Evolutionary conservation across 2,329 filamentous ascomycete species (phyloP).

Genomic region (Allantophomopsis lycopodina): DNA sequence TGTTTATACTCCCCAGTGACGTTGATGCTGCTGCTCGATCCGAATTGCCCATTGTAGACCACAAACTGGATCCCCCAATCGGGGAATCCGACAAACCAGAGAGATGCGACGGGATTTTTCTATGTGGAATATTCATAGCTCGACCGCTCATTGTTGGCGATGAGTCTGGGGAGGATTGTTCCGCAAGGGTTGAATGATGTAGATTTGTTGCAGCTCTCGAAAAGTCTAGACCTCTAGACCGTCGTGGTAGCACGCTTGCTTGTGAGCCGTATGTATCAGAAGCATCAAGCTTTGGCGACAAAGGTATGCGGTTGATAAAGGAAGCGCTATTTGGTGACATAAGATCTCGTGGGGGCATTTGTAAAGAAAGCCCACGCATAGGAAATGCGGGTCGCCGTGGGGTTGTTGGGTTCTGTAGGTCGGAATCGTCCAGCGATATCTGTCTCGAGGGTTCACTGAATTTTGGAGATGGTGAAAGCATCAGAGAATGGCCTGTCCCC

Average conservation of each 20-base stretch:
- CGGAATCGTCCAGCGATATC: constrained; percentile 18
- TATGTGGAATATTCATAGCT: constrained; percentile 47
- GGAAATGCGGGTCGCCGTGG: constrained; percentile 56
- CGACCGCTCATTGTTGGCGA: constrained; percentile 73
- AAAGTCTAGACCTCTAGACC: constrained; percentile 85
- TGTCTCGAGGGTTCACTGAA: constrained; percentile 17
- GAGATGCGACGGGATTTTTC: constrained; percentile 24
- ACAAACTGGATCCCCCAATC: constrained; percentile 41
- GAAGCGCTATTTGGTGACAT: constrained; percentile 26
- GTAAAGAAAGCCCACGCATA: constrained; percentile 51
- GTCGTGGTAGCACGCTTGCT: constrained; percentile 73
- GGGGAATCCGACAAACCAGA: constrained; percentile 48
- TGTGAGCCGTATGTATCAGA: constrained; percentile 78
- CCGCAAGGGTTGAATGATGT: constrained; percentile 87
- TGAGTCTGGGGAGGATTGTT: constrained; percentile 77
- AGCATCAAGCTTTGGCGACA: constrained; percentile 77
- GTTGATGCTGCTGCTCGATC: constrained; percentile 65
- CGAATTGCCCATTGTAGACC: constrained; percentile 55
- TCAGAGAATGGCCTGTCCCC: constrained; percentile 6
- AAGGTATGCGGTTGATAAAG: constrained; percentile 45
- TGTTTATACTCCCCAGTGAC: constrained; percentile 37
- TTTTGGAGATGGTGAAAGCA: constrained; percentile 18
- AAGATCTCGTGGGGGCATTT: constrained; percentile 46
- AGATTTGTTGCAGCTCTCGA: constrained; percentile 86
- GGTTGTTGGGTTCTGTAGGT: constrained; percentile 42